Evolutionary conservation across 192 early-diverging fungal genomes (phyloP).

Genomic region (Coemansia guatemalensis): DNA sequence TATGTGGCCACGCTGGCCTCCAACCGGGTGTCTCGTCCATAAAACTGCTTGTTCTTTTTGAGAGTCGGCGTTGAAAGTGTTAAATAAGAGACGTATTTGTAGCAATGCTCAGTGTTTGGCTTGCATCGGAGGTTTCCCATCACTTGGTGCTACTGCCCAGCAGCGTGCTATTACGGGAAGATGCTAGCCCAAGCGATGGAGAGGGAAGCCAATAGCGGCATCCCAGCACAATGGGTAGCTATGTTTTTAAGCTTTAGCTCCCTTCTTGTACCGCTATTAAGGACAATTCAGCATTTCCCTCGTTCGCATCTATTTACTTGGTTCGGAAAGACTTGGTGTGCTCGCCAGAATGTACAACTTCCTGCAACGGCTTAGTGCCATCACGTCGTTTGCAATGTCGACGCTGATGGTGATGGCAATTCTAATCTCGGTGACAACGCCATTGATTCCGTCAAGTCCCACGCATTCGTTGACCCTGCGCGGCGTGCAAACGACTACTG

Average conservation of each 20-base stretch:
- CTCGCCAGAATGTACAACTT: conserved; percentile 49
- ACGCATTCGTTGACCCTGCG: conserved; percentile 32
- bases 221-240: too few species aligned
- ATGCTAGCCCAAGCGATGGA: too few species aligned
- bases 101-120: too few species aligned
- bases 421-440: conserved; percentile 41
- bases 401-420: conserved; percentile 45
- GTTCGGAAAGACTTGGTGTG: background rate
- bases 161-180: too few species aligned
- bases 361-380: conserved; percentile 48
- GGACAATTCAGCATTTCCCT: background rate
- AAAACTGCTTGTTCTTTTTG: too few species aligned
- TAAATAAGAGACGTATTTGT: too few species aligned
- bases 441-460: conserved; percentile 36
- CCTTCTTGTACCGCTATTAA: background rate
- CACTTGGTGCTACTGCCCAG: too few species aligned
- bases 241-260: background rate
- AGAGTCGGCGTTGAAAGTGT: too few species aligned
- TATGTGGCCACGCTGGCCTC: too few species aligned
- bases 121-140: too few species aligned
- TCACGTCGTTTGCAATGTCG: conserved; percentile 53
- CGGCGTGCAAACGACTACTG: conserved; percentile 42
- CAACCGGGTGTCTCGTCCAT: too few species aligned
- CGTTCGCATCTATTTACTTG: background rate
- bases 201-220: too few species aligned